Conservation (phyloP, 2,329 filamentous ascomycete species). For the Colletotrichum agaves region DNA sequence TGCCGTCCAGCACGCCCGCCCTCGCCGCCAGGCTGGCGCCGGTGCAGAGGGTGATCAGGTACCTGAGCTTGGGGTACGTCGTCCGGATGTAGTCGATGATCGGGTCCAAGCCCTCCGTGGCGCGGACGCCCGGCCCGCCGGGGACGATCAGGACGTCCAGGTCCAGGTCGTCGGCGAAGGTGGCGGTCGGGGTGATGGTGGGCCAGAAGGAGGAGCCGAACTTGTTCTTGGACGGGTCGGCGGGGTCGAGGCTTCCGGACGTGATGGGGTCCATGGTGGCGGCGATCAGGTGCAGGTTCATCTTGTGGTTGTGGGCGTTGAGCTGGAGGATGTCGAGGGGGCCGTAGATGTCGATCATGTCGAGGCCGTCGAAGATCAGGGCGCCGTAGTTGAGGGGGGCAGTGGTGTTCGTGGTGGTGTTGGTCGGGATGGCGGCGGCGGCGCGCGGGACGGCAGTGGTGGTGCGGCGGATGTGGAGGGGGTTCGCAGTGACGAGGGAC, state of each 20-base stretch:
- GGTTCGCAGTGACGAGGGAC: constrained; percentile 4
- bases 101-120: constrained; percentile 43
- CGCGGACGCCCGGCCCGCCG: constrained; percentile 65
- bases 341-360: constrained; percentile 40
- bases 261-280: constrained; percentile 54
- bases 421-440: not conserved
- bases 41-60: constrained; percentile 74
- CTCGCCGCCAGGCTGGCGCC: constrained; percentile 68
- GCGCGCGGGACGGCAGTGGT: not conserved
- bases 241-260: constrained; percentile 42
- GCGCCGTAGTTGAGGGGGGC: constrained; percentile 36
- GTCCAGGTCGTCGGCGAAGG: constrained; percentile 62
- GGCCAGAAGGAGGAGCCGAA: constrained; percentile 51
- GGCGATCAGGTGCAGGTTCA: constrained; percentile 56
- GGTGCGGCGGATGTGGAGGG: not conserved
- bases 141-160: constrained; percentile 75
- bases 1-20: constrained; percentile 69
- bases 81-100: constrained; percentile 54
- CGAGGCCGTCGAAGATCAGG: constrained; percentile 38
- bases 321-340: constrained; percentile 40
- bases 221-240: constrained; percentile 43
- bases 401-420: not conserved
- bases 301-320: constrained; percentile 30
- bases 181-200: constrained; percentile 55
- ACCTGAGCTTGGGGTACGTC: constrained; percentile 59